These are phyloP conservation scores for Pestalotiopsis sp. DNA, from an alignment of 2,329 filamentous ascomycete genomes.

Conservation along the genomic window DNA sequence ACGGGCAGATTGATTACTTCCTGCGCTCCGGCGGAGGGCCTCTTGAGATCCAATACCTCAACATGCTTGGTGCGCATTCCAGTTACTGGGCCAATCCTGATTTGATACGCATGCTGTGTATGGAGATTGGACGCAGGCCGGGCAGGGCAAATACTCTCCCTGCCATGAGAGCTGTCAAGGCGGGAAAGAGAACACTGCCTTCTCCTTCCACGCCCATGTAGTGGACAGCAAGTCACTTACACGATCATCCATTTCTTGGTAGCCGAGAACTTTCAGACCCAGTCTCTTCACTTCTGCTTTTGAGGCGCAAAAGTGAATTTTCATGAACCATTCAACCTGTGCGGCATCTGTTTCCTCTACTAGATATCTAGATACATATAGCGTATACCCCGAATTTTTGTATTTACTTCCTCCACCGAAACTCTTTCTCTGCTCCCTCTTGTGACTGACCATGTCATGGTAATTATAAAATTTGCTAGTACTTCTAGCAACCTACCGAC, in stretches of 20 bases:
- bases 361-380: not conserved
- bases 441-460: no score
- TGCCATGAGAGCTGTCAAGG: conserved; percentile 62
- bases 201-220: conserved; percentile 15
- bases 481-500: no score
- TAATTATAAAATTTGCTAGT: no score
- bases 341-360: no score
- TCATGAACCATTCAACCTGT: no score
- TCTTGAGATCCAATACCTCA: conserved; percentile 92
- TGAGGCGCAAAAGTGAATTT: not conserved
- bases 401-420: not conserved
- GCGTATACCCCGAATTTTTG: conserved; percentile 10
- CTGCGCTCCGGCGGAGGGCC: conserved; percentile 82
- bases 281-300: not conserved
- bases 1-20: conserved; percentile 93
- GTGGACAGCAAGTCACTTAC: not conserved
- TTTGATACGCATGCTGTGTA: conserved; percentile 86
- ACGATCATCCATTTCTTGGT: not conserved
- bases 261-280: not conserved
- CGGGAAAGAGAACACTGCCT: conserved; percentile 39
- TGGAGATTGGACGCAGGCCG: conserved; percentile 78
- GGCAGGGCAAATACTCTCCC: conserved; percentile 65
- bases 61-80: conserved; percentile 94
- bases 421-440: not conserved
- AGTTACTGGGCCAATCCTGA: conserved; percentile 90